A percentile compares a stretch with the other conserved stretches of the same genome.
Evolutionary conservation across 371 early-diverging fungal genomes (phyloP).

Genomic region (Batkoa obscura): DNA sequence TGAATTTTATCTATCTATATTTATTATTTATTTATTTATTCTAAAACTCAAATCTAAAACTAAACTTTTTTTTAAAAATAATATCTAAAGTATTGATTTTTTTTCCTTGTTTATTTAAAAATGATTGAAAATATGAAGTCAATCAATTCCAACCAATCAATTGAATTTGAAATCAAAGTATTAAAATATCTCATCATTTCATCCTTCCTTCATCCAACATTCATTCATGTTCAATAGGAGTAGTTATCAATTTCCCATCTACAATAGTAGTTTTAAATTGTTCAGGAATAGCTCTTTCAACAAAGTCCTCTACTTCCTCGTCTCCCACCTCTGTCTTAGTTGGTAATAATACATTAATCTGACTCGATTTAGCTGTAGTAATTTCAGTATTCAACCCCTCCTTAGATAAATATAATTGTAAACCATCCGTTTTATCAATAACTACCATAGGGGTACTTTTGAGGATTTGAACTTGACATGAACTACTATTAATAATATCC

Average conservation of each 20-base stretch:
- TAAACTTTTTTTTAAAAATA: no score
- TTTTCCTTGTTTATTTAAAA: no score
- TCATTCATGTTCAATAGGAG: slow-evolving; percentile 58
- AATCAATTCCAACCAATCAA: no score
- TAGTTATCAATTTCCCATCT: slow-evolving; percentile 58
- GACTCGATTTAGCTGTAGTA: slow-evolving; percentile 72
- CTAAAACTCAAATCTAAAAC: no score
- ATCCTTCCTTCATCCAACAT: no score
- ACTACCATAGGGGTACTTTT: slow-evolving; percentile 64
- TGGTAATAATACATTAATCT: slow-evolving; percentile 62
- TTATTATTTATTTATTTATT: no score
- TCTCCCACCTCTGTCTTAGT: no score
- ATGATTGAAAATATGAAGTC: no score
- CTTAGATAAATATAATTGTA: slow-evolving; percentile 65
- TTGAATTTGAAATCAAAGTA: no score
- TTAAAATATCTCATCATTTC: no score
- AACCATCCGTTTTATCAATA: slow-evolving; percentile 85
- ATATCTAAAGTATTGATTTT: no score
- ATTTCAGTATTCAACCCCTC: slow-evolving; percentile 61
- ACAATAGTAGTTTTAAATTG: slow-evolving; percentile 75
- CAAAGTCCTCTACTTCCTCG: slow-evolving; percentile 51
- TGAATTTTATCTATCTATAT: no score
- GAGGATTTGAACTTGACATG: slow-evolving; percentile 74
- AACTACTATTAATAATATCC: slow-evolving; percentile 79
- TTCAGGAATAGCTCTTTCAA: slow-evolving; percentile 77